phyloP scores from a whole-genome alignment of 2,329 filamentous ascomycete species.

The Lachnum nothofagi region DNA sequence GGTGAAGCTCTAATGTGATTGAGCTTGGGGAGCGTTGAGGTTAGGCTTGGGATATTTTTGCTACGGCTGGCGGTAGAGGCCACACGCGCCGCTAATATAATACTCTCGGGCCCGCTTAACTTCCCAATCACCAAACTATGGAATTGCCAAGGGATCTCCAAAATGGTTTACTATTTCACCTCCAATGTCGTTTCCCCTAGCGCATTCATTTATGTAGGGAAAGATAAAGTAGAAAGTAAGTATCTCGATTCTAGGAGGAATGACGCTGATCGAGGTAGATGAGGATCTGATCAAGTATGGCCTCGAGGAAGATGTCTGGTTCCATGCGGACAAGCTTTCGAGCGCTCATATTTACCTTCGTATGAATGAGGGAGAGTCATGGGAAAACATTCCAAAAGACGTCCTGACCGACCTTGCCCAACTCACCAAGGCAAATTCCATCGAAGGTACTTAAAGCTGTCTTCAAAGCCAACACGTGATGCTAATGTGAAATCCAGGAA shows the following conservation, averaged over 20 bases:
- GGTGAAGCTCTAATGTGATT: constrained; percentile 14
- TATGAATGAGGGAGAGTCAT: constrained; percentile 69
- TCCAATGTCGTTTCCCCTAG: constrained; percentile 77
- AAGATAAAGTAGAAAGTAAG: constrained; percentile 97
- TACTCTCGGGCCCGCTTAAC: constrained; percentile 10
- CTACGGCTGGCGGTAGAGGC: constrained; percentile 25
- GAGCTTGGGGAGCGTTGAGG: constrained; percentile 1
- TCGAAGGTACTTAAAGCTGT: constrained; percentile 61
- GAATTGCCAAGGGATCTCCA: constrained; percentile 22
- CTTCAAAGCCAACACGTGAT: constrained; percentile 5
- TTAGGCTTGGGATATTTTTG: constrained; percentile 10
- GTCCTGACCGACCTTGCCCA: constrained; percentile 88
- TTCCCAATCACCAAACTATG: constrained; percentile 14
- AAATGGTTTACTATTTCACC: constrained; percentile 94
- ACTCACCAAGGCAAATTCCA: constrained; percentile 96
- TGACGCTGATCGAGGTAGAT: constrained; percentile 50
- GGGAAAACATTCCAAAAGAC: constrained; percentile 73
- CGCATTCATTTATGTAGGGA: constrained; percentile 91
- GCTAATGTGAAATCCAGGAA: constrained; percentile 51
- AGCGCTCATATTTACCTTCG: constrained; percentile 95
- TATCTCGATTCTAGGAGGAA: constrained; percentile 2
- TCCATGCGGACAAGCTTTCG: constrained; percentile 95
- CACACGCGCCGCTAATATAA: constrained; percentile 29
- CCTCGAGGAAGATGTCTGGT: constrained; percentile 96
- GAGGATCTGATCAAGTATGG: constrained; percentile 94